Evolutionary conservation across 495 filamentous ascomycete species (phyloP), one percentile per base, ranked within the genome.

Genomic region (Lasiosphaeria hispida): DNA sequence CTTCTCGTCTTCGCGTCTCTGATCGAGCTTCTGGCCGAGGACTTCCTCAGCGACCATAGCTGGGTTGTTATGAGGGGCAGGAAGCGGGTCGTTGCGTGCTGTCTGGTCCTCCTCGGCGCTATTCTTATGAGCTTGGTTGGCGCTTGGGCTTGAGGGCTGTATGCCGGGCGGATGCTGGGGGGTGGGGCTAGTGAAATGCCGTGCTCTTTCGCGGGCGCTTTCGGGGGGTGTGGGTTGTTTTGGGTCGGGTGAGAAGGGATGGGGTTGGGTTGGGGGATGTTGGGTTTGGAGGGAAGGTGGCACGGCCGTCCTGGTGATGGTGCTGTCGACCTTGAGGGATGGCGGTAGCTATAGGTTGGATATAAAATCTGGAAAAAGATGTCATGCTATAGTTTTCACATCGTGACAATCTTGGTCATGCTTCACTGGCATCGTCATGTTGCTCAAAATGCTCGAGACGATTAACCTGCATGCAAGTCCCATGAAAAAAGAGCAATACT

Each of bases 11-110:
- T 96, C 72, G 92, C 92, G 0, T 90, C 92, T 4, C 72, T 97
- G 42, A 91, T 96, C 2, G 91, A 96, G 71, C 73, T 97, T 50
- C 79, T 97, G 10, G 89, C 91, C 2, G 92, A 97, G 71, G 92
- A 97, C 67, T 96, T 97, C 70, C 69, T 97, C 62, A 91, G 87
- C 55, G 92, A 96, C 64, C 82, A 88, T 63, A 96, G 92, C 67
- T 97, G 94, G 77, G 77, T 72, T 43, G 72, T 78, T 1, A 70
- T 97, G 62, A 84, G 79, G 39, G 92, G 92, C 0, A 77, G 75
- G 64, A 83, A 80, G 64, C 81, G 92, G 43, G 66, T 89, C 38
- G 75, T 88, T 52, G 92, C 92, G 19, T 95, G 87, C 67, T 69
- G 81, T 10, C 80, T 89, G 7, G 93, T 97, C 19, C 77, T 91